phyloP scores from a whole-genome alignment of 2,329 filamentous ascomycete genomes.

The Epichloe amarillans region DNA sequence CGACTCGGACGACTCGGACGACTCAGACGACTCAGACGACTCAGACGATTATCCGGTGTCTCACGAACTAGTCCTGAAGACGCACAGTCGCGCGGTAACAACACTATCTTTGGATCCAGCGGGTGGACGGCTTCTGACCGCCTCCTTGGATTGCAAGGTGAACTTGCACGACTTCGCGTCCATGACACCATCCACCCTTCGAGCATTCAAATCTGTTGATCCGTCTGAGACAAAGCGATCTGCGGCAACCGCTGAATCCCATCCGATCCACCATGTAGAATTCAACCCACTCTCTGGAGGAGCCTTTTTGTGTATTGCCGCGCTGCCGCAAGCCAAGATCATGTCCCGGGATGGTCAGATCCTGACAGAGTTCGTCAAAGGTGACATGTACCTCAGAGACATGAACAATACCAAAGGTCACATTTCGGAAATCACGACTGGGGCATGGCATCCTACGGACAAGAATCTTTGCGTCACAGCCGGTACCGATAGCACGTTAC shows the following conservation, averaged over 20 bases:
- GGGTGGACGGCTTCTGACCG: conserved; percentile 75
- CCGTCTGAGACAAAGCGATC: conserved; percentile 63
- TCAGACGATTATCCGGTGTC: conserved; percentile 66
- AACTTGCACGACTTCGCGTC: conserved; percentile 93
- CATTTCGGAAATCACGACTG: conserved; percentile 78
- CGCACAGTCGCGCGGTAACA: conserved; percentile 79
- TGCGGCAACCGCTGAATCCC: conserved; percentile 61
- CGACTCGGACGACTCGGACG: conserved; percentile 37
- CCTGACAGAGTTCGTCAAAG: conserved; percentile 82
- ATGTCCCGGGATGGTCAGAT: conserved; percentile 80
- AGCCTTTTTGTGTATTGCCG: conserved; percentile 74
- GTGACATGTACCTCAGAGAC: conserved; percentile 95
- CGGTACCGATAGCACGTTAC: conserved; percentile 84
- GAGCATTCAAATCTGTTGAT: conserved; percentile 86
- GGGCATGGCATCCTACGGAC: conserved; percentile 82
- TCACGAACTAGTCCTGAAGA: conserved; percentile 85
- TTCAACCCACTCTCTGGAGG: conserved; percentile 76
- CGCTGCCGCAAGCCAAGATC: conserved; percentile 81
- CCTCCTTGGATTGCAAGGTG: conserved; percentile 77
- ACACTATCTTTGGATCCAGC: conserved; percentile 73
- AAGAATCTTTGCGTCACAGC: conserved; percentile 78
- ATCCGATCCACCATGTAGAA: conserved; percentile 72
- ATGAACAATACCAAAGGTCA: conserved; percentile 98
- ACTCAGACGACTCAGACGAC: conserved; percentile 51
- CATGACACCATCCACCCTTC: conserved; percentile 88